A percentile compares a stretch with the other conserved stretches of the same genome.
phyloP scores from a whole-genome alignment of 2,329 filamentous ascomycete genomes.

The Myotisia sp. region DNA sequence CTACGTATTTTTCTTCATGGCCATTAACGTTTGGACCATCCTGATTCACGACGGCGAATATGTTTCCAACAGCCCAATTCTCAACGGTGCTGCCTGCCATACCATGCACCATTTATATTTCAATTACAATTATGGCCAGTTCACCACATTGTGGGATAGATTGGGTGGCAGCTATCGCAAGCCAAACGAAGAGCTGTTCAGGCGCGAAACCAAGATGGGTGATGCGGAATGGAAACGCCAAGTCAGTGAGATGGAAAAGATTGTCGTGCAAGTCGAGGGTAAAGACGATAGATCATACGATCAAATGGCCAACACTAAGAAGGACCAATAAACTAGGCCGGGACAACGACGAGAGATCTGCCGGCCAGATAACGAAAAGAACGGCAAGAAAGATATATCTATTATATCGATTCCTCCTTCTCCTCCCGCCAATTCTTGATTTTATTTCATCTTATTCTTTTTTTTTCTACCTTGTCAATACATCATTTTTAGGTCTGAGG shows the following conservation, averaged over 20 bases:
- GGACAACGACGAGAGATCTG: constrained; percentile 5
- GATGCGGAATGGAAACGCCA: constrained; percentile 67
- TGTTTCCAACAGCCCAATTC: constrained; percentile 71
- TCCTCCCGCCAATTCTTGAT: background rate
- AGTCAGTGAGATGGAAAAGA: constrained; percentile 57
- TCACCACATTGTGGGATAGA: constrained; percentile 83
- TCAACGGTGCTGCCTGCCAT: constrained; percentile 92
- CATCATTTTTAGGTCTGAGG: no score
- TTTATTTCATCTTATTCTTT: background rate
- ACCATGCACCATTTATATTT: constrained; percentile 79
- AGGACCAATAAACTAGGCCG: constrained; percentile 18
- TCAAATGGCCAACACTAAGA: constrained; percentile 22
- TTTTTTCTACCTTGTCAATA: background rate
- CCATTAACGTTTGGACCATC: constrained; percentile 95
- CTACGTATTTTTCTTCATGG: constrained; percentile 72
- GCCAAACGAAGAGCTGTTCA: constrained; percentile 74
- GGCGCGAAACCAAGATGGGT: constrained; percentile 73
- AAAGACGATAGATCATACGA: constrained; percentile 34
- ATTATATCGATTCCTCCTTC: background rate
- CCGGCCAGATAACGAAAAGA: constrained; percentile 8
- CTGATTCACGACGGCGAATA: constrained; percentile 95
- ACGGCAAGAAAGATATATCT: background rate
- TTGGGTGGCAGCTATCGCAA: constrained; percentile 73
- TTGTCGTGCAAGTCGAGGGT: constrained; percentile 60
- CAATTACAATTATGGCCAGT: constrained; percentile 90